Evolutionary conservation across 2,329 filamentous ascomycete genomes (phyloP).

Genomic region (Didymosphaeria variabile): DNA sequence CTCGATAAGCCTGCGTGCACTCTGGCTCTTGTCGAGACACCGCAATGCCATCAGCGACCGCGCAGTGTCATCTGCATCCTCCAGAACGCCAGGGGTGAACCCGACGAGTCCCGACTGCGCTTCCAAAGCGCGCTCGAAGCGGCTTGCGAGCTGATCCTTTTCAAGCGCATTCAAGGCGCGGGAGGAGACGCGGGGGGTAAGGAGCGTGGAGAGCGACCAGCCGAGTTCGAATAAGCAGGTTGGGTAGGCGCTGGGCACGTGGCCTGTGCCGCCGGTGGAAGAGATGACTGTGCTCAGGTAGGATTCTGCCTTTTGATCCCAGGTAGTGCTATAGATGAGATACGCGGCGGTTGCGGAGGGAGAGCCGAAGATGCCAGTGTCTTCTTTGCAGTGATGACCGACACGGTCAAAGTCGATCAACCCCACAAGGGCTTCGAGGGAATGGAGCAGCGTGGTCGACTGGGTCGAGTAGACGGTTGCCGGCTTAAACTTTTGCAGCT

Average conservation of each 20-base stretch:
- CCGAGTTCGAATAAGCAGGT: constrained; percentile 38
- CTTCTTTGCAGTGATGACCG: constrained; percentile 23
- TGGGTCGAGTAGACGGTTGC: constrained; percentile 17
- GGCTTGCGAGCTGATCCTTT: not conserved
- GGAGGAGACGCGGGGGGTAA: no score
- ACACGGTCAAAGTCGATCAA: constrained; percentile 48
- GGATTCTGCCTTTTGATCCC: constrained; percentile 43
- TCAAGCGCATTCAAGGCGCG: not conserved
- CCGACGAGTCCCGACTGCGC: constrained; percentile 16
- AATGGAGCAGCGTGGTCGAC: constrained; percentile 45
- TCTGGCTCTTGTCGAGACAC: constrained; percentile 12
- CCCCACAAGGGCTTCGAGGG: constrained; percentile 51
- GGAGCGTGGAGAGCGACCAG: constrained; percentile 23
- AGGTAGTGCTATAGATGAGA: constrained; percentile 38
- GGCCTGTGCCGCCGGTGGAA: not conserved
- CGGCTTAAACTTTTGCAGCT: constrained; percentile 19
- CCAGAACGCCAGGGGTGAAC: constrained; percentile 18
- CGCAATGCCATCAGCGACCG: constrained; percentile 17
- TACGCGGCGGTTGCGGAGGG: constrained; percentile 53
- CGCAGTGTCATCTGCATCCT: constrained; percentile 43
- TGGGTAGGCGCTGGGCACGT: constrained; percentile 41
- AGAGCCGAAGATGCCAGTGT: constrained; percentile 44
- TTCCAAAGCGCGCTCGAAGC: not conserved
- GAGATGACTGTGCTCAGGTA: constrained; percentile 36
- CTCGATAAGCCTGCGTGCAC: constrained; percentile 20